Evolutionary conservation across 2,329 filamentous ascomycete genomes (phyloP).

Genomic region (Peltaster fructicola): DNA sequence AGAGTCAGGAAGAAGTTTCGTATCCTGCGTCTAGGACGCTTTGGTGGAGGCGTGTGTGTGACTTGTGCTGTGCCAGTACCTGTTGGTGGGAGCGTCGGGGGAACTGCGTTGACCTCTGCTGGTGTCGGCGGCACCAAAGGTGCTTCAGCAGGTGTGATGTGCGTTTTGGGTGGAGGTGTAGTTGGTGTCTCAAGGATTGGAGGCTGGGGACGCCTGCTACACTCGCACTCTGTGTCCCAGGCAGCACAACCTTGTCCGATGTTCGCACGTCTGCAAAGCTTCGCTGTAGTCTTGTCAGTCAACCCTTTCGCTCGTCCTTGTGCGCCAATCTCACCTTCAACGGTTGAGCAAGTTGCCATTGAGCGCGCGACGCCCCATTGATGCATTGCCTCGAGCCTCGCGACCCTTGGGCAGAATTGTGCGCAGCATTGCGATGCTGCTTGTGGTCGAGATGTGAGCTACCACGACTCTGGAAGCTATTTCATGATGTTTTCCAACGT

Average conservation of each 20-base stretch:
- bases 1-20: conserved; percentile 62
- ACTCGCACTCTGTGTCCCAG: conserved; percentile 15
- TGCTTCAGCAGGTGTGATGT: conserved; percentile 6
- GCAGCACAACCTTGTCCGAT: conserved; percentile 18
- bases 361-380: too few species aligned
- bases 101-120: conserved; percentile 7
- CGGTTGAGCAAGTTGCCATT: too few species aligned
- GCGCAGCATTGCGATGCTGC: too few species aligned
- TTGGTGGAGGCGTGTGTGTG: conserved; percentile 30
- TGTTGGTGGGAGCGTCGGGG: conserved; percentile 13
- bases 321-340: too few species aligned
- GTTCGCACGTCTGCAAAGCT: conserved; percentile 14
- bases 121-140: conserved; percentile 13
- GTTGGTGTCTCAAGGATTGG: conserved; percentile 11
- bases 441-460: too few species aligned
- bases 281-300: too few species aligned
- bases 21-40: conserved; percentile 53
- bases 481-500: too few species aligned
- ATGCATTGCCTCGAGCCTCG: too few species aligned
- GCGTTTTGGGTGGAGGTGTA: conserved; percentile 5
- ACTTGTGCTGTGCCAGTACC: conserved; percentile 22
- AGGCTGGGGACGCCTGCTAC: conserved; percentile 15
- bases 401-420: too few species aligned
- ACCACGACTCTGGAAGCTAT: too few species aligned
- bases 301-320: too few species aligned